A percentile compares a stretch with the other conserved stretches of the same genome.
These are phyloP conservation scores for Penicillium cosmopolitanum DNA, from an alignment of 495 filamentous ascomycete species.

Conservation along the genomic window DNA sequence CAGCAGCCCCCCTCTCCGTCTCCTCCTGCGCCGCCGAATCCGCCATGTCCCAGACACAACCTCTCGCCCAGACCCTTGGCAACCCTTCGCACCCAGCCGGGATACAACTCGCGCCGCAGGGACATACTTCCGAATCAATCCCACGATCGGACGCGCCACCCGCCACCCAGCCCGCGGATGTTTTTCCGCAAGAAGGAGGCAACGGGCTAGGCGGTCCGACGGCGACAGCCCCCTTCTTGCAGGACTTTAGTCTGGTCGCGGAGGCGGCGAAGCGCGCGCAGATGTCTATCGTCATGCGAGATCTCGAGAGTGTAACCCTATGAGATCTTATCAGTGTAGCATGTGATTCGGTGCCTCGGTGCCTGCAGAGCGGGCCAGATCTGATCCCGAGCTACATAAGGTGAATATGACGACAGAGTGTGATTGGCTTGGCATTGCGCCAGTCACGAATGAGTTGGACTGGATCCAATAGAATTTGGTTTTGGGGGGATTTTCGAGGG, in stretches of 20 bases:
- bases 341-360: slow-evolving; percentile 16
- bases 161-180: slow-evolving; percentile 20
- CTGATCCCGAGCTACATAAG: neutral
- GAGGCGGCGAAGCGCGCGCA: slow-evolving; percentile 94
- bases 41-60: slow-evolving; percentile 23
- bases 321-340: slow-evolving; percentile 22
- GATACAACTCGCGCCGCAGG: slow-evolving; percentile 17
- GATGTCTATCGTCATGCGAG: slow-evolving; percentile 82
- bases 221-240: slow-evolving; percentile 64
- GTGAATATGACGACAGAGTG: slow-evolving; percentile 2
- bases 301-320: slow-evolving; percentile 63
- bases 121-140: slow-evolving; percentile 10
- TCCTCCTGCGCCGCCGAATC: slow-evolving; percentile 18
- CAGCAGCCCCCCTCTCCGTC: slow-evolving; percentile 18
- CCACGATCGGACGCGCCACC: slow-evolving; percentile 20
- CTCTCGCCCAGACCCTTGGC: slow-evolving; percentile 21
- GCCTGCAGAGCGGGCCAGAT: neutral
- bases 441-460: slow-evolving; percentile 11
- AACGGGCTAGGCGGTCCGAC: slow-evolving; percentile 49
- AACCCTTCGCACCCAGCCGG: slow-evolving; percentile 9
- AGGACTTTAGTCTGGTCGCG: slow-evolving; percentile 85
- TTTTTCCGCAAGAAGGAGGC: slow-evolving; percentile 39
- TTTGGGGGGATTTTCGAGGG: neutral
- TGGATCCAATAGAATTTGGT: slow-evolving; percentile 16
- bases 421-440: slow-evolving; percentile 2